A percentile compares a stretch with the other conserved stretches of the same genome.
These are phyloP conservation scores for Monosporozyma unispora DNA, from an alignment of 805 yeast species.

Conservation along the genomic window DNA sequence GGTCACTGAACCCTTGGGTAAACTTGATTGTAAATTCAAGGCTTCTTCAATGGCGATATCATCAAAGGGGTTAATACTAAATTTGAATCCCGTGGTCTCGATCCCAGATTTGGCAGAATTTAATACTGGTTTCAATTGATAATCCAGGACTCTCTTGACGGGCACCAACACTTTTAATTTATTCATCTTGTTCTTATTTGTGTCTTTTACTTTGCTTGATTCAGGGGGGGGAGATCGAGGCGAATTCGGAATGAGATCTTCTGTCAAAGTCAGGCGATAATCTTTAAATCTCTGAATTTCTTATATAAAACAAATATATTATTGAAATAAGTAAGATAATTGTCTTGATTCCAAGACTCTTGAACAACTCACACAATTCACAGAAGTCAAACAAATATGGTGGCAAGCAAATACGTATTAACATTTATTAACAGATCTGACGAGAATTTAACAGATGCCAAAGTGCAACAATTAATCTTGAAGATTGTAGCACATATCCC, in stretches of 20 bases:
- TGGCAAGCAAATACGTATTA: slow-evolving; percentile 3
- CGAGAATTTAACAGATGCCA: background rate
- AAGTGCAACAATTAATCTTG: background rate
- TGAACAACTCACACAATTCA: no score
- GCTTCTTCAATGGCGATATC: slow-evolving; percentile 98
- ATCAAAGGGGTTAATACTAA: slow-evolving; percentile 92
- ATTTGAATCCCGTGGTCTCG: slow-evolving; percentile 84
- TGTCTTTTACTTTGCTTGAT: background rate
- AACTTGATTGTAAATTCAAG: slow-evolving; percentile 55
- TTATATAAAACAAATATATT: background rate
- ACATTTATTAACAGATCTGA: slow-evolving; percentile 11
- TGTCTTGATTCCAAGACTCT: no score
- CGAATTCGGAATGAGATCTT: no score
- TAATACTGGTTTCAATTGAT: slow-evolving; percentile 86
- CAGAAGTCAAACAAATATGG: background rate
- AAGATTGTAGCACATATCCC: background rate
- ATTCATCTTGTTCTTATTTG: background rate
- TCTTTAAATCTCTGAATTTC: background rate
- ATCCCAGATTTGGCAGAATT: slow-evolving; percentile 72
- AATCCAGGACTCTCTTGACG: slow-evolving; percentile 89
- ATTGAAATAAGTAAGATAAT: no score
- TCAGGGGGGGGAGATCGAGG: no score
- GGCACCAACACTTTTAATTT: slow-evolving; percentile 65
- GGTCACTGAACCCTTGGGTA: slow-evolving; percentile 55
- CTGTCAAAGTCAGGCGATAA: background rate